Evolutionary conservation across 2,329 filamentous ascomycete species (phyloP).

Genomic region (Dactylellina sp.): DNA sequence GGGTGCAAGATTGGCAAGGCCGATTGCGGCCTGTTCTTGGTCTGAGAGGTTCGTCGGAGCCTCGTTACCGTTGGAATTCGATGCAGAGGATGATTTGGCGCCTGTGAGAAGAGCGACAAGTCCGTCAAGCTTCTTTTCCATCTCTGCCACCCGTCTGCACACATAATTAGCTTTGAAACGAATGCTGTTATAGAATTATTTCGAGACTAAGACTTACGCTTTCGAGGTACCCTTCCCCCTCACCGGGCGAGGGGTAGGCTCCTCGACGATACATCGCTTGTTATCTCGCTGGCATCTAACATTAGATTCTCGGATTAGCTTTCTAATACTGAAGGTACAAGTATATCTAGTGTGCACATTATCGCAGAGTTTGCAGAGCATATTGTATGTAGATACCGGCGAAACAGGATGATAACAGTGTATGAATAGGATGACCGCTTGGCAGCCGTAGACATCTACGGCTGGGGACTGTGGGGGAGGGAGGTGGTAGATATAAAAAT

Average conservation of each 20-base stretch:
- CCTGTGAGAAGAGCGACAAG: slow-evolving; percentile 56
- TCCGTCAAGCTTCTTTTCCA: slow-evolving; percentile 61
- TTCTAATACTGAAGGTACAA: slow-evolving; percentile 48
- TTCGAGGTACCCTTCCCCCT: slow-evolving; percentile 66
- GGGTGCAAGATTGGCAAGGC: slow-evolving; percentile 45
- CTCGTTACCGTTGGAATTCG: slow-evolving; percentile 57
- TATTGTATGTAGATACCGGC: too few relatives aligned
- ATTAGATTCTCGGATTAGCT: slow-evolving; percentile 54
- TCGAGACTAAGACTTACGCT: slow-evolving; percentile 63
- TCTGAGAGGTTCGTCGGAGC: slow-evolving; percentile 54
- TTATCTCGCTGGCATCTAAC: slow-evolving; percentile 52
- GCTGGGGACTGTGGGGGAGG: not conserved
- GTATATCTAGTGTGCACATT: slow-evolving; percentile 39
- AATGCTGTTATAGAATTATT: too few relatives aligned
- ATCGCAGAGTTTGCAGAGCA: slow-evolving; percentile 53
- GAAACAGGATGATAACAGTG: too few relatives aligned
- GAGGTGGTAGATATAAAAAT: slow-evolving; percentile 7
- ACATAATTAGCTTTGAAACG: not conserved
- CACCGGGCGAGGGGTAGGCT: slow-evolving; percentile 61
- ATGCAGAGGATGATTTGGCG: slow-evolving; percentile 37
- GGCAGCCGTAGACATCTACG: slow-evolving; percentile 34
- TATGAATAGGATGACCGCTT: too few relatives aligned
- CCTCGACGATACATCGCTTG: slow-evolving; percentile 53
- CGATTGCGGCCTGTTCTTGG: slow-evolving; percentile 62
- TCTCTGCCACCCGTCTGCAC: slow-evolving; percentile 61